These are phyloP conservation scores for Zygotorulaspora sp. DNA, from an alignment of 805 yeast species.

Conservation along the genomic window DNA sequence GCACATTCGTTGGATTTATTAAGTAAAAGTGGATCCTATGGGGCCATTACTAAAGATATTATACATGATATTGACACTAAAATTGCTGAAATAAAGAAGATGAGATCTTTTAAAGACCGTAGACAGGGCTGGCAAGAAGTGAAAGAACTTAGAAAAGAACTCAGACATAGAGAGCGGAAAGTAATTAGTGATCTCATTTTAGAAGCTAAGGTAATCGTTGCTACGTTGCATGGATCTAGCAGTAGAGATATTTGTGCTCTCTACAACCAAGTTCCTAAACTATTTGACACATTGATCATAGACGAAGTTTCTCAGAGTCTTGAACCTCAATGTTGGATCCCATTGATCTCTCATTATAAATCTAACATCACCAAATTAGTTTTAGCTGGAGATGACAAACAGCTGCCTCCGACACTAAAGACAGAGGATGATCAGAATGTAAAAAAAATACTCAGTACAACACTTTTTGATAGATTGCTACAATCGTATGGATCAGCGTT, in stretches of 20 bases:
- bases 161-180: conserved; percentile 59
- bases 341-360: conserved; percentile 61
- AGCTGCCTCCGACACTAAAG: conserved; percentile 86
- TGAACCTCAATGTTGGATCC: conserved; percentile 97
- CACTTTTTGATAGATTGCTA: conserved; percentile 78
- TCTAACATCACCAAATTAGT: conserved; percentile 51
- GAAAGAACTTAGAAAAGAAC: conserved; percentile 64
- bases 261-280: conserved; percentile 36
- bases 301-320: conserved; percentile 94
- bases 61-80: conserved; percentile 63
- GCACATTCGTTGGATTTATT: conserved; percentile 74
- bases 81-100: conserved; percentile 52
- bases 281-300: conserved; percentile 78
- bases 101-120: conserved; percentile 60
- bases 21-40: conserved; percentile 53
- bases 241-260: conserved; percentile 59
- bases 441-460: conserved; percentile 48
- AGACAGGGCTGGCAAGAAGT: conserved; percentile 64
- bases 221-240: conserved; percentile 88
- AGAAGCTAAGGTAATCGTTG: conserved; percentile 63
- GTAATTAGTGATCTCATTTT: conserved; percentile 54
- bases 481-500: conserved; percentile 43
- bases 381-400: conserved; percentile 91
- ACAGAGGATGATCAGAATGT: conserved; percentile 41
- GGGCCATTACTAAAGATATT: conserved; percentile 61